phyloP scores from a whole-genome alignment of 495 filamentous ascomycete species.

The Xylaria intraflava region DNA sequence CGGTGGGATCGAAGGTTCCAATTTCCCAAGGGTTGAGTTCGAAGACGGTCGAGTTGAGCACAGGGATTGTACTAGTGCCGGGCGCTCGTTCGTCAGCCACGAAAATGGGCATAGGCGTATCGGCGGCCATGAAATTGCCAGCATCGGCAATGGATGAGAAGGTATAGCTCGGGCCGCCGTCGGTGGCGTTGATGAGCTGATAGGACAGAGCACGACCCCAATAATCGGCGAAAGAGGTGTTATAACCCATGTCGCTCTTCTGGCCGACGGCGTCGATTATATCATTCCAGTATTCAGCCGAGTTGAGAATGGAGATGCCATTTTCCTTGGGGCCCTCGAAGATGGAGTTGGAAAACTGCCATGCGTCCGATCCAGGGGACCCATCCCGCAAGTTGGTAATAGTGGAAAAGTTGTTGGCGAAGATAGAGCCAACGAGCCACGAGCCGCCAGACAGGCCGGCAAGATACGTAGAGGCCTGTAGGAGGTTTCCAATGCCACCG shows the following conservation, averaged over 20 bases:
- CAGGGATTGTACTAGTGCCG: conserved; percentile 56
- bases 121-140: conserved; percentile 58
- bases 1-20: conserved; percentile 74
- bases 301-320: conserved; percentile 33
- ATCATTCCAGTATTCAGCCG: conserved; percentile 60
- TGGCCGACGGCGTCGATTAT: conserved; percentile 53
- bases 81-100: conserved; percentile 70
- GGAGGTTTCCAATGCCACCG: conserved; percentile 75
- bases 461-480: conserved; percentile 81
- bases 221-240: conserved; percentile 78
- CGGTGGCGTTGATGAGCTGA: conserved; percentile 71
- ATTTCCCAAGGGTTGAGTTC: conserved; percentile 89
- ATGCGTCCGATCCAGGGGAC: conserved; percentile 49
- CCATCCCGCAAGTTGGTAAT: conserved; percentile 56
- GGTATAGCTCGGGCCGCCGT: conserved; percentile 75
- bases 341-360: conserved; percentile 76
- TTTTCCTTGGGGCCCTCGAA: conserved; percentile 42
- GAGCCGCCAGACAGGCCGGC: conserved; percentile 80
- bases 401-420: conserved; percentile 82
- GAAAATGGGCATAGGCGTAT: conserved; percentile 75
- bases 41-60: conserved; percentile 70
- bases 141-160: conserved; percentile 78
- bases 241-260: conserved; percentile 67
- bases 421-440: conserved; percentile 83
- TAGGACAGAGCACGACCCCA: conserved; percentile 77